Conservation (phyloP, 2,329 filamentous ascomycete species). For the Botrytis deweyae region DNA sequence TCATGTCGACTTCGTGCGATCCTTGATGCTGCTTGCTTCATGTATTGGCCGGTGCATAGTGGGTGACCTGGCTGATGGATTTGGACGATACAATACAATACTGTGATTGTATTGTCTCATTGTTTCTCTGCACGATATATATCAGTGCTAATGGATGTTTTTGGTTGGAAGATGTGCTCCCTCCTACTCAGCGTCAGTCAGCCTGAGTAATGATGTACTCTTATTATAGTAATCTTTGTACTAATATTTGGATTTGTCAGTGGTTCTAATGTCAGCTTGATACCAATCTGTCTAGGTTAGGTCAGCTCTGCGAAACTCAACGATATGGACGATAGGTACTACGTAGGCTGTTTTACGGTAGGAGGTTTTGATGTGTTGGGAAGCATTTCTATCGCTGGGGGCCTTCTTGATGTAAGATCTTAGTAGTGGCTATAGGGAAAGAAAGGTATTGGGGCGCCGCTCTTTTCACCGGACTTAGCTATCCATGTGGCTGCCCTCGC, state of each 20-base stretch:
- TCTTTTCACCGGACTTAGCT: slow-evolving; percentile 27
- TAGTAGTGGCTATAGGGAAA: slow-evolving; percentile 27
- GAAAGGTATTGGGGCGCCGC: slow-evolving; percentile 27
- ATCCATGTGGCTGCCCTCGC: slow-evolving; percentile 32
- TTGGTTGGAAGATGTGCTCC: slow-evolving; percentile 64
- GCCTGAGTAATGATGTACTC: slow-evolving; percentile 25
- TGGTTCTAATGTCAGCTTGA: slow-evolving; percentile 77
- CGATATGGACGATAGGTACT: slow-evolving; percentile 85
- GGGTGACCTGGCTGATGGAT: slow-evolving; percentile 72
- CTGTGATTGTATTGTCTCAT: slow-evolving; percentile 71
- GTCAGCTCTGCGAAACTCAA: slow-evolving; percentile 75
- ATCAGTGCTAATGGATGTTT: slow-evolving; percentile 57
- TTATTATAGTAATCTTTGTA: slow-evolving; percentile 62
- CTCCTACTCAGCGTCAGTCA: background rate
- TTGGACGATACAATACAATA: slow-evolving; percentile 89
- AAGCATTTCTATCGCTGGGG: slow-evolving; percentile 68
- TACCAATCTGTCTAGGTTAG: slow-evolving; percentile 81
- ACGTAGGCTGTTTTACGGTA: slow-evolving; percentile 79
- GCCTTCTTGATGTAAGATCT: slow-evolving; percentile 47
- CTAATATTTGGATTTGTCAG: slow-evolving; percentile 78
- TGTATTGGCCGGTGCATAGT: slow-evolving; percentile 78
- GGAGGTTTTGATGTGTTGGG: slow-evolving; percentile 75
- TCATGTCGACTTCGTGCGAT: slow-evolving; percentile 78
- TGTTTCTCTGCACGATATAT: slow-evolving; percentile 44
- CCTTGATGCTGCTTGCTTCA: slow-evolving; percentile 78